These are phyloP conservation scores for Beta corolliflora DNA, from an alignment of 179 eudicot species.

Conservation along the genomic window DNA sequence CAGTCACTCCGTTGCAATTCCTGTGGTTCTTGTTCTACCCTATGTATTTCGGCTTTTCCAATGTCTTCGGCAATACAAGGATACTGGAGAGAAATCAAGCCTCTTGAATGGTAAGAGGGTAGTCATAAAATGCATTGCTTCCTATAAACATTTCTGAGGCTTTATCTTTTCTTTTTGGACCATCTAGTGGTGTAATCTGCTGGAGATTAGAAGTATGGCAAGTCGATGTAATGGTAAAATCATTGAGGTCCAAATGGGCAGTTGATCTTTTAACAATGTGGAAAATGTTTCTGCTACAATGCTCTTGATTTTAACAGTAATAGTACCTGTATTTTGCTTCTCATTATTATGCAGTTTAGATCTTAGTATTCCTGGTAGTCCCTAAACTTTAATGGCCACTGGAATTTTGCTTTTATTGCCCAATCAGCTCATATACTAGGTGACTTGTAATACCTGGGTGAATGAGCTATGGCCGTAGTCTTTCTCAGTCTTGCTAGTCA, in stretches of 20 bases:
- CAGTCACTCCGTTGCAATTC: slow-evolving; percentile 87
- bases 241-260: too few relatives aligned
- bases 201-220: background rate
- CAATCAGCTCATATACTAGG: background rate
- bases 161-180: background rate
- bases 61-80: slow-evolving; percentile 95
- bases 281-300: background rate
- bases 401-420: background rate
- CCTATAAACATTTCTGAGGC: background rate
- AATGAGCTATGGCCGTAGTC: background rate
- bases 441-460: background rate
- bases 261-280: background rate
- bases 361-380: background rate
- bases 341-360: background rate
- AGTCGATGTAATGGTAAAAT: background rate
- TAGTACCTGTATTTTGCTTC: background rate
- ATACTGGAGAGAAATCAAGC: slow-evolving; percentile 80
- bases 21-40: slow-evolving; percentile 91
- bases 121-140: slow-evolving; percentile 5
- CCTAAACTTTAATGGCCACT: background rate
- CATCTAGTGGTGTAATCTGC: background rate
- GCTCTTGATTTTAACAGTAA: background rate
- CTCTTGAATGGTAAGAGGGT: slow-evolving; percentile 71
- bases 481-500: background rate
- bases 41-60: slow-evolving; percentile 90